Base-by-base conservation (phyloP, 257 asterid genomes). In the Solanum chiquidenum region DNA sequence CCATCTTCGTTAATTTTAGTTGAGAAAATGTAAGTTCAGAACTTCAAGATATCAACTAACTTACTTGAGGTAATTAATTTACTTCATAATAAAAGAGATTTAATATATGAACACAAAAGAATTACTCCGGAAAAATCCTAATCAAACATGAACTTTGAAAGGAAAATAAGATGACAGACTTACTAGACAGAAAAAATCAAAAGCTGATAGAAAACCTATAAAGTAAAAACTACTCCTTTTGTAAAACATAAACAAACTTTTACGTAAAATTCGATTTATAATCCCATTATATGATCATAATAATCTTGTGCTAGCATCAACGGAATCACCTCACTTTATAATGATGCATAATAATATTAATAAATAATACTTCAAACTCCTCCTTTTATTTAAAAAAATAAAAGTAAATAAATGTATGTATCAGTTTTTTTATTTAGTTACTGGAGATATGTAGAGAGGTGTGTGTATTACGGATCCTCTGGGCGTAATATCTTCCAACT, bases 401-500 rank as follows among this genome's bases (percentile, higher is more conserved):
- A 52, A 5, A 52, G 21, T 18, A 52, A 55, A 55, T 58, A 58
- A 58, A 58, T 20, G 21, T 58, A 58, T 58, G 66, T 20, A 58
- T 58, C 66, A 20, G 7, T 1, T 58, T 58, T 7, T 58, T 58
- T 58, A 20, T 58, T 7, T 58, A 58, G 66, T 20, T 58, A 58
- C 25, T 20, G 12, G 66, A 58, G 25, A 58, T 58, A 58, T 58
- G 66, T 58, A 58, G 25, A 20, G 5, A 3, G 66, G 66, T 58
- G 25, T 55, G 66, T 58, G 68, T 60, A 74, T 37, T 75, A 75
- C 60, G 58, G 60, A 76, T 40, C 84, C 64, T 64, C 20, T 16
- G 12, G 29, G 37, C 8, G 87, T 85, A 85, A 85, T 85, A 34
- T 64, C 5, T 60, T 42, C 9, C 42, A 85, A 85, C 62, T 37